A percentile compares a stretch with the other conserved stretches of the same genome.
Evolutionary conservation across 345 rosid species (phyloP).

Genomic region (Toxicodendron radicans): DNA sequence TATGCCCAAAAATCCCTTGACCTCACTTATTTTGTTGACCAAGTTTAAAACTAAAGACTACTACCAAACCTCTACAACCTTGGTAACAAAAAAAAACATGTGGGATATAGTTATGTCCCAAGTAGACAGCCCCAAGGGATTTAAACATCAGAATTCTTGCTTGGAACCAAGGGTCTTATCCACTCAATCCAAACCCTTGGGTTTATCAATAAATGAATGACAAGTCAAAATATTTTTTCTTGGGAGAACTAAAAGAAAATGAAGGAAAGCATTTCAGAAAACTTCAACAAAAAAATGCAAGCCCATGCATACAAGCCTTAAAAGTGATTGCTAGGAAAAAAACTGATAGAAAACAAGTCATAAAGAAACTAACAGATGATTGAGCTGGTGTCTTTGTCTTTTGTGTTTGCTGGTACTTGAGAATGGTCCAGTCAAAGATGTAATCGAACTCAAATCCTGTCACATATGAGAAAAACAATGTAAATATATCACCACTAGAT

Average conservation of each 20-base stretch:
- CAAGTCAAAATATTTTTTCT: neutral
- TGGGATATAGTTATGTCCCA: too few relatives aligned
- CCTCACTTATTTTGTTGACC: too few relatives aligned
- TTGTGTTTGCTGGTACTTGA: constrained; percentile 41
- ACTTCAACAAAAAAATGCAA: neutral
- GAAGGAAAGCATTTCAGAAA: neutral
- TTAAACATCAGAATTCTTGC: too few relatives aligned
- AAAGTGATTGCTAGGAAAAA: neutral
- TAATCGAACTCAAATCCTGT: constrained; percentile 49
- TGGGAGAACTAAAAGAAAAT: neutral
- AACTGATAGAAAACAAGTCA: neutral
- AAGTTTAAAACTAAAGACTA: too few relatives aligned
- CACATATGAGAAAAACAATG: constrained; percentile 5
- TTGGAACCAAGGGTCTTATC: too few relatives aligned
- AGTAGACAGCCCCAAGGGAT: too few relatives aligned
- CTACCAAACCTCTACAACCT: too few relatives aligned
- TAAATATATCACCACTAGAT: neutral
- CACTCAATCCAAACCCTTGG: too few relatives aligned
- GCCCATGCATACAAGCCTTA: neutral
- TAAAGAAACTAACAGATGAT: constrained; percentile 18
- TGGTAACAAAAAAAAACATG: too few relatives aligned
- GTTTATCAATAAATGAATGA: neutral
- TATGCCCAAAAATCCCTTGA: too few relatives aligned
- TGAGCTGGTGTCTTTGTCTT: constrained; percentile 23
- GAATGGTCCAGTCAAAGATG: constrained; percentile 56